Evolutionary conservation across 805 yeast species (phyloP).

Genomic region (Barnettozyma pratensis): DNA sequence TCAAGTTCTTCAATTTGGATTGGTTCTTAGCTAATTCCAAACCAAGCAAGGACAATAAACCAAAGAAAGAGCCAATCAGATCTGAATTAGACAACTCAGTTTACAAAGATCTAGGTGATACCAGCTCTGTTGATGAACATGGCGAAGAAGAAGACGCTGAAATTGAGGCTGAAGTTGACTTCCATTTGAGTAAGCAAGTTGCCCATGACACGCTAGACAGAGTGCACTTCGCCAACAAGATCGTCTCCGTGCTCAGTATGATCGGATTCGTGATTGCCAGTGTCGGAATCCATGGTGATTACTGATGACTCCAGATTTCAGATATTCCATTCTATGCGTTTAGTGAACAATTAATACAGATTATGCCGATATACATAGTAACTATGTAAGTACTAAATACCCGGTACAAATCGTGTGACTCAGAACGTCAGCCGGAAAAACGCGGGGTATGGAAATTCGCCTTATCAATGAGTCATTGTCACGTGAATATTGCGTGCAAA

Average conservation of each 20-base stretch:
- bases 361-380: not conserved
- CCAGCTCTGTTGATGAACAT: slow-evolving; percentile 12
- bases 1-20: slow-evolving; percentile 7
- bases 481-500: not conserved
- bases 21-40: slow-evolving; percentile 6
- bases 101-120: slow-evolving; percentile 37
- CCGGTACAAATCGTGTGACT: too few relatives aligned
- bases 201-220: slow-evolving; percentile 28
- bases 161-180: slow-evolving; percentile 36
- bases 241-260: slow-evolving; percentile 39
- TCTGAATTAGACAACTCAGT: slow-evolving; percentile 42
- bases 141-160: slow-evolving; percentile 20
- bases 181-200: slow-evolving; percentile 36
- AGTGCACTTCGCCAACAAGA: slow-evolving; percentile 33
- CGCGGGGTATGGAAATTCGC: too few relatives aligned
- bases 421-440: too few relatives aligned
- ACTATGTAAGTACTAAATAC: too few relatives aligned
- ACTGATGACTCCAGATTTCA: slow-evolving; percentile 1
- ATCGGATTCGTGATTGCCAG: slow-evolving; percentile 43
- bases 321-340: not conserved
- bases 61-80: slow-evolving; percentile 28
- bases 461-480: not conserved
- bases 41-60: slow-evolving; percentile 7
- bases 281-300: slow-evolving; percentile 57
- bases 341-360: not conserved